Base-by-base conservation (phyloP, 768 basidiomycete species). In the Pulveroboletus sp. region DNA sequence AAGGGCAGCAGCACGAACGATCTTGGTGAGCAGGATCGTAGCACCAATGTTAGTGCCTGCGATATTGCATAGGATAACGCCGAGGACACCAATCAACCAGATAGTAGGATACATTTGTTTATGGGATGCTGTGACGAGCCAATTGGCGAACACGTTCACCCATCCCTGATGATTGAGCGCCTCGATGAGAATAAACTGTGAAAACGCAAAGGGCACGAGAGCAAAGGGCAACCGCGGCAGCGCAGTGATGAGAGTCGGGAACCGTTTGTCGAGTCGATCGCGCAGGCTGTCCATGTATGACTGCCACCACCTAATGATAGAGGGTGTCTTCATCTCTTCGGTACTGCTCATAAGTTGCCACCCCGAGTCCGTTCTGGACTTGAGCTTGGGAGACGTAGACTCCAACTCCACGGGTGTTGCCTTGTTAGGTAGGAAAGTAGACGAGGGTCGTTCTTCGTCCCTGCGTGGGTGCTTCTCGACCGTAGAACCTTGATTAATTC, bases 121-220 rank as follows among this genome's bases (percentile, higher is more conserved):
- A 1, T 50, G 45, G 0, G 74, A 74, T 15, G 68, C 83, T 60
- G 58, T 73, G 46, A 72, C 62, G 32, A 84, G 73, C 88, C 89
- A 90, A 3, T 57, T 57, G 0, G 82, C 85, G 62, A 94, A 95
- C 21, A 93, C 75, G 11, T 81, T 75, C 8, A 95, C 90, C 93
- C 94, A 98, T 26, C 92, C 92, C 51, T 85, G 82, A 53, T 82
- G 76, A 11, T 82, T 76, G 6, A 98, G 77, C 0, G 78, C 88
- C 62, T 94, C 87, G 50, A 95, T 90, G 49, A 98, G 80, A 57
- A 97, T 91, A 71, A 98, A 97, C 68, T 94, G 92, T 1, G 87
- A 84, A 63, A 97, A 93, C 0, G 93, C 89, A 62, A 98, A 98
- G 0, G 91, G 91, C 14, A 96, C 72, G 7, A 96, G 80, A 11